Conservation (phyloP, 148 eudicot species). For the Rhododendron ferrugineum region DNA sequence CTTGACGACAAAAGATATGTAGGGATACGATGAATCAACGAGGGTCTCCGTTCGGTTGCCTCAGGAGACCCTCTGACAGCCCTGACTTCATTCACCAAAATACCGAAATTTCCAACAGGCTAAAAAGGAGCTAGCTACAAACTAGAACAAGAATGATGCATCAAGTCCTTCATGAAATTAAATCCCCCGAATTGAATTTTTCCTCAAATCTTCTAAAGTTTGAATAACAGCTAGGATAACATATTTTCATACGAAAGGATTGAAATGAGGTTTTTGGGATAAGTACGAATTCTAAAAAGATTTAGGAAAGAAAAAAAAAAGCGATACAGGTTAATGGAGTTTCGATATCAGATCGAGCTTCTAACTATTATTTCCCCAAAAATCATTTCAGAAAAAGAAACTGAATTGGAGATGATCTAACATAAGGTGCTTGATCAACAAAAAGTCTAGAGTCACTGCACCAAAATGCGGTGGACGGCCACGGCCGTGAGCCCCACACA, state of each 20-base stretch:
- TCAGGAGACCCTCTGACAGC: too few species aligned
- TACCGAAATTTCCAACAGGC: background rate
- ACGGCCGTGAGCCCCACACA: too few species aligned
- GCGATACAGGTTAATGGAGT: background rate
- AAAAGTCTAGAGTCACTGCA: too few species aligned
- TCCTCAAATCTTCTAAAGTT: background rate
- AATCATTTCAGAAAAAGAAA: background rate
- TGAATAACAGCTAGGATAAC: background rate
- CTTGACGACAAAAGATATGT: too few species aligned
- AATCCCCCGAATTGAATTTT: background rate
- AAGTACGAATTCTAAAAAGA: background rate
- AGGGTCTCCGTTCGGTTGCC: too few species aligned
- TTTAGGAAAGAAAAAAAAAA: background rate
- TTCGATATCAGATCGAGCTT: background rate
- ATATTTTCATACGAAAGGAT: background rate
- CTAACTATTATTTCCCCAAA: background rate
- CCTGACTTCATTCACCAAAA: too few species aligned
- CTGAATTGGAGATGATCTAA: background rate
- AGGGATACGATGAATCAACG: too few species aligned
- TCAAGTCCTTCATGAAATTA: background rate
- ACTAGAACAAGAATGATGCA: background rate
- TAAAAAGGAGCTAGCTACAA: background rate
- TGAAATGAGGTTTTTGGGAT: background rate
- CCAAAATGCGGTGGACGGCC: too few species aligned
- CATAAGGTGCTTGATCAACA: background rate